Percentiles rank a stretch among this genome's conserved stretches.
Conservation (phyloP, 495 filamentous ascomycete species). For the Aspergillus haitiensis region DNA sequence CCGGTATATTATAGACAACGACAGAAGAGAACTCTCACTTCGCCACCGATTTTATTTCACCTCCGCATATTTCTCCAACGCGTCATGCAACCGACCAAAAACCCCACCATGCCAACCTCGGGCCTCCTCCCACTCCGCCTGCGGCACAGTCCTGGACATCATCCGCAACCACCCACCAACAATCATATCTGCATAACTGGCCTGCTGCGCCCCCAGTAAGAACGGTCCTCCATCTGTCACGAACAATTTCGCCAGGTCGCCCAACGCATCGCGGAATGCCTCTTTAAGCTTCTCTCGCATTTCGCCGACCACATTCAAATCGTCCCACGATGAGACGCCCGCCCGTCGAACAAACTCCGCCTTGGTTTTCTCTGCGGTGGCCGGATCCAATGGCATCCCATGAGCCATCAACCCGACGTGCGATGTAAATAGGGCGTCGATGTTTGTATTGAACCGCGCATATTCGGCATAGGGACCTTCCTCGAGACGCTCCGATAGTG, state of each 20-base stretch:
- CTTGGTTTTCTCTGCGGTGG: conserved; percentile 38
- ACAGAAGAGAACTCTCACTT: too few species aligned
- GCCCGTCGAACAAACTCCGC: conserved; percentile 49
- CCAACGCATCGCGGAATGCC: conserved; percentile 42
- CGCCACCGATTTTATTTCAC: conserved; percentile 23
- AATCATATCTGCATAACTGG: conserved; percentile 62
- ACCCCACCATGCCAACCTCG: conserved; percentile 52
- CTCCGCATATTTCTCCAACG: conserved; percentile 36
- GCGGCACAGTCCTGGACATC: conserved; percentile 34
- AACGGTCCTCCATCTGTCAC: conserved; percentile 48
- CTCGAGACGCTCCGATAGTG: conserved; percentile 30
- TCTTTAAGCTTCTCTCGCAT: conserved; percentile 35
- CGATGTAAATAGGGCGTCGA: conserved; percentile 52
- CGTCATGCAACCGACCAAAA: conserved; percentile 49
- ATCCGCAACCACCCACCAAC: conserved; percentile 62
- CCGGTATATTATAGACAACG: too few species aligned
- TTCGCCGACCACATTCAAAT: conserved; percentile 45
- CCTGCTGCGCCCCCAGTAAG: conserved; percentile 41
- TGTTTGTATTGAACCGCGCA: conserved; percentile 45
- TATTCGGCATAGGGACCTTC: conserved; percentile 25
- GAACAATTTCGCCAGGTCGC: conserved; percentile 47
- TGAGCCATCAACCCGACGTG: conserved; percentile 35
- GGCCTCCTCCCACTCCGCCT: conserved; percentile 52
- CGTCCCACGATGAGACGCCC: conserved; percentile 48
- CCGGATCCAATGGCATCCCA: conserved; percentile 48